Evolutionary conservation across 2,329 filamentous ascomycete genomes (phyloP).

Genomic region (Monosporascus sp.): DNA sequence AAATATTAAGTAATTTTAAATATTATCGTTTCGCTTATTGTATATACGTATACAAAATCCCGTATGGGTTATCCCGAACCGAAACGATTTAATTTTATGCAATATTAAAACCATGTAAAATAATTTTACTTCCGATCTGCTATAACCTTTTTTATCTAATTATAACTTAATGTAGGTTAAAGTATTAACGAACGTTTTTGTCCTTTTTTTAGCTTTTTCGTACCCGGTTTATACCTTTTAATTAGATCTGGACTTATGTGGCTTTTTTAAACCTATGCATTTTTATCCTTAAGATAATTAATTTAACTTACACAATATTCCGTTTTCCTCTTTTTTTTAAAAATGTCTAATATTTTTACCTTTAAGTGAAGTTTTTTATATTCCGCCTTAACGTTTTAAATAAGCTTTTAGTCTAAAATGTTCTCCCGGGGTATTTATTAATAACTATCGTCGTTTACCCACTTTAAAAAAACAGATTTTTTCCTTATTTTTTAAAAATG

Average conservation of each 20-base stretch:
- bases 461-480: neutral
- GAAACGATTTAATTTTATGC: too few species aligned
- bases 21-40: too few species aligned
- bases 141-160: too few species aligned
- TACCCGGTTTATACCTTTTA: neutral
- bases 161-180: neutral
- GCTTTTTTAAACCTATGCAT: neutral
- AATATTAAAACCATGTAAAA: too few species aligned
- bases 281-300: neutral
- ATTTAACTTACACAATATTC: constrained; percentile 1
- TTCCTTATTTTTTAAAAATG: neutral
- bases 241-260: neutral
- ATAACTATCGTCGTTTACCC: neutral
- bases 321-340: constrained; percentile 1
- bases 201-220: neutral
- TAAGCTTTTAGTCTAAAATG: neutral
- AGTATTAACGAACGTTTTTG: neutral
- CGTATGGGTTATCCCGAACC: too few species aligned
- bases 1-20: too few species aligned
- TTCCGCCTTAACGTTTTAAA: neutral
- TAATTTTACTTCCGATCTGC: too few species aligned
- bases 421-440: neutral
- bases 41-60: too few species aligned
- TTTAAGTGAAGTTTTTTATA: neutral
- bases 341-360: neutral